phyloP scores from a whole-genome alignment of 1,284 basidiomycete genomes.

The Somion occarium region DNA sequence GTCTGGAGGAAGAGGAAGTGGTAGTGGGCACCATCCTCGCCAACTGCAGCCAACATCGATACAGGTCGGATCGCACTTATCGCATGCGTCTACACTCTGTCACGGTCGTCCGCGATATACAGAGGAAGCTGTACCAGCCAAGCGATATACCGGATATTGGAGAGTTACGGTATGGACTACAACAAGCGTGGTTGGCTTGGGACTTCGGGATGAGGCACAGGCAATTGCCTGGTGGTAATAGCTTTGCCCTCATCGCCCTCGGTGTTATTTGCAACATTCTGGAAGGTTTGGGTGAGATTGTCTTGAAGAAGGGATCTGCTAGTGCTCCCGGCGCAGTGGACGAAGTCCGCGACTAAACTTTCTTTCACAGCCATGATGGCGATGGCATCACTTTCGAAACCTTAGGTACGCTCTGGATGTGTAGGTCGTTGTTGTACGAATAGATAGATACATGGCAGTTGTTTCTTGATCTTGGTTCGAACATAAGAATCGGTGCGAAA shows the following conservation, averaged over 20 bases:
- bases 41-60: slow-evolving; percentile 50
- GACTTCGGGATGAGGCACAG: slow-evolving; percentile 40
- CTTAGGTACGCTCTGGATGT: no score
- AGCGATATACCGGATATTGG: slow-evolving; percentile 22
- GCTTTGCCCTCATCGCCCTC: slow-evolving; percentile 65
- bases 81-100: slow-evolving; percentile 57
- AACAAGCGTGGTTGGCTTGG: slow-evolving; percentile 63
- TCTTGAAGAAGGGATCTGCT: background rate
- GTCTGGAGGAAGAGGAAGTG: slow-evolving; percentile 67
- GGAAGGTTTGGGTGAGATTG: slow-evolving; percentile 33
- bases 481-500: no score
- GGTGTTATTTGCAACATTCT: slow-evolving; percentile 55
- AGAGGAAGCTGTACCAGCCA: slow-evolving; percentile 37
- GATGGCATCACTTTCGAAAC: no score
- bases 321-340: background rate
- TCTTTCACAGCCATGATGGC: no score
- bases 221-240: slow-evolving; percentile 53
- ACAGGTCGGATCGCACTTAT: slow-evolving; percentile 54
- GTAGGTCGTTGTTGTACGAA: no score
- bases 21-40: slow-evolving; percentile 70
- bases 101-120: slow-evolving; percentile 51
- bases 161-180: slow-evolving; percentile 39
- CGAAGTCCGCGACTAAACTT: no score
- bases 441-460: no score
- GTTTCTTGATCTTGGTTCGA: no score